phyloP scores from a whole-genome alignment of 2,329 filamentous ascomycete genomes.

The Cyphellophora attinorum region DNA sequence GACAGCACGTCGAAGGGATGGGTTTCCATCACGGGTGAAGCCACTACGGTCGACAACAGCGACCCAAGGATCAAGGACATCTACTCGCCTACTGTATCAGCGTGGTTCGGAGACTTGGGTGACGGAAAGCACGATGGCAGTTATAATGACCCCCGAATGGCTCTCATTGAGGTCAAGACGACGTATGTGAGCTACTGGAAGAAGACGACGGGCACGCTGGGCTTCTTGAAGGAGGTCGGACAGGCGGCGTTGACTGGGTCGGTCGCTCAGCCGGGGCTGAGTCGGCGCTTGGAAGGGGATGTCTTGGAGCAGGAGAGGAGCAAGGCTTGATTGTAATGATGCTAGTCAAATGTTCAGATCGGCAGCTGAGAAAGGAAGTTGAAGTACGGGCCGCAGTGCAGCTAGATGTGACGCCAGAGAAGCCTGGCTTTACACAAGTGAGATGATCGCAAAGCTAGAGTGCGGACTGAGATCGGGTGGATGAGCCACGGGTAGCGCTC shows the following conservation, averaged over 20 bases:
- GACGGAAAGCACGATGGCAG: slow-evolving; percentile 39
- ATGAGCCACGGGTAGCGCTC: too few relatives aligned
- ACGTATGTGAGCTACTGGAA: slow-evolving; percentile 30
- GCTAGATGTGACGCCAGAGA: too few relatives aligned
- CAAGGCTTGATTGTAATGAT: too few relatives aligned
- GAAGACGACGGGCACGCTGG: slow-evolving; percentile 24
- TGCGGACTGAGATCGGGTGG: too few relatives aligned
- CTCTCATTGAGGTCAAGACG: slow-evolving; percentile 31
- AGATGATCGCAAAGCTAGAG: too few relatives aligned
- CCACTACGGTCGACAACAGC: slow-evolving; percentile 28
- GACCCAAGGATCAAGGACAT: slow-evolving; percentile 42
- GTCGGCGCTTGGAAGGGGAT: slow-evolving; percentile 15
- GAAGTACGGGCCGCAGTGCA: too few relatives aligned
- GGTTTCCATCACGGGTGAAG: slow-evolving; percentile 36
- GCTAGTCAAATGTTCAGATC: too few relatives aligned
- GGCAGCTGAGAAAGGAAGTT: too few relatives aligned
- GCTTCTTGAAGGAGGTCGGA: slow-evolving; percentile 31
- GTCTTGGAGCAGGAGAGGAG: slow-evolving; percentile 19
- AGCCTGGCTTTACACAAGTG: too few relatives aligned
- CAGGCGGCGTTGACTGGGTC: slow-evolving; percentile 27
- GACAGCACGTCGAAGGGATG: slow-evolving; percentile 38
- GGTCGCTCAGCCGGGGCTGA: slow-evolving; percentile 29
- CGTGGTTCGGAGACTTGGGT: slow-evolving; percentile 43
- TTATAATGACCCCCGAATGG: slow-evolving; percentile 38
- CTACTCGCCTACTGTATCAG: slow-evolving; percentile 27